phyloP scores from a whole-genome alignment of 2,329 filamentous ascomycete genomes.

The Hypoxylon sp. region DNA sequence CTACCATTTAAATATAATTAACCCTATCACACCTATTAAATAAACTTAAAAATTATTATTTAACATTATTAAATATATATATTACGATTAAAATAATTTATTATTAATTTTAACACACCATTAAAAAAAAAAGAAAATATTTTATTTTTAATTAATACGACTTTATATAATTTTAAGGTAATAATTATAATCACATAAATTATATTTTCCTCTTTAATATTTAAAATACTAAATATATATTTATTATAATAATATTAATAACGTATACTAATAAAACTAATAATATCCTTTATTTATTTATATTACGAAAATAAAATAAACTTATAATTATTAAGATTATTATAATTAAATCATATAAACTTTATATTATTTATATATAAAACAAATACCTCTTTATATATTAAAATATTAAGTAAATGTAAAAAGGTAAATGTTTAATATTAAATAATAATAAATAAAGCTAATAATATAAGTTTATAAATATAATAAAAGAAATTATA shows the following conservation, averaged over 20 bases:
- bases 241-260: not conserved
- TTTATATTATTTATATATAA: not conserved
- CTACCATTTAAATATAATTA: too few species aligned
- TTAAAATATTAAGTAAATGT: too few species aligned
- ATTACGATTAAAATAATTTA: not conserved
- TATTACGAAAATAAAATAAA: not conserved
- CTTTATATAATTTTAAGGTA: not conserved
- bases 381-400: too few species aligned
- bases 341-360: not conserved
- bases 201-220: slow-evolving; percentile 1
- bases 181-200: not conserved
- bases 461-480: not conserved
- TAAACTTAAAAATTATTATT: not conserved
- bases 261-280: not conserved
- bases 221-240: not conserved
- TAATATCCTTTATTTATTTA: not conserved
- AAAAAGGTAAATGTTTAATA: not conserved
- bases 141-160: slow-evolving; percentile 2
- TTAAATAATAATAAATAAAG: not conserved
- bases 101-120: not conserved
- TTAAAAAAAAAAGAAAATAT: not conserved
- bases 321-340: not conserved
- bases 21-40: not conserved
- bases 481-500: too few species aligned
- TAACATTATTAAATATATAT: not conserved